These are phyloP conservation scores for Tylopilus sp. DNA, from an alignment of 1,284 basidiomycete species.

Conservation along the genomic window DNA sequence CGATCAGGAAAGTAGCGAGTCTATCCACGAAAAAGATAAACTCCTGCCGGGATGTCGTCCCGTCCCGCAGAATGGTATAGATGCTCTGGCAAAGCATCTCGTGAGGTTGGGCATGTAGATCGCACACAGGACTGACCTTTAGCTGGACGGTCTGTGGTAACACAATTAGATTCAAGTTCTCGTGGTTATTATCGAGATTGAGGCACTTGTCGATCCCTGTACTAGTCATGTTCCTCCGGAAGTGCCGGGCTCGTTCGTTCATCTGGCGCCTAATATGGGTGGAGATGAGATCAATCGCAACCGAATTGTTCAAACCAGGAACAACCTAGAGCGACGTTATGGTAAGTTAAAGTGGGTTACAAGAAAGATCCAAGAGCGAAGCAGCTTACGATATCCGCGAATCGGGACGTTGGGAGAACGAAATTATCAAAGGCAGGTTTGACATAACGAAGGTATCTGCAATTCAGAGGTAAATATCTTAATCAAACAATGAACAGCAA, in stretches of 20 bases:
- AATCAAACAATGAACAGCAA: not conserved
- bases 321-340: constrained; percentile 62
- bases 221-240: constrained; percentile 69
- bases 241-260: constrained; percentile 66
- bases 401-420: constrained; percentile 81
- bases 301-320: constrained; percentile 78
- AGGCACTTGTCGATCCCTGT: constrained; percentile 34
- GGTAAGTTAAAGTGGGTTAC: not conserved
- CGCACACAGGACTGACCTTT: constrained; percentile 43
- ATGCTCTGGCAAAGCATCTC: constrained; percentile 59
- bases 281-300: constrained; percentile 91
- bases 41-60: constrained; percentile 67
- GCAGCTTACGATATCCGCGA: constrained; percentile 78
- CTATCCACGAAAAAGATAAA: constrained; percentile 89
- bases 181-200: constrained; percentile 33
- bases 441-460: constrained; percentile 83
- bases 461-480: constrained; percentile 12
- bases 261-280: constrained; percentile 87
- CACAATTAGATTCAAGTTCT: constrained; percentile 57
- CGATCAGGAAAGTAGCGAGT: constrained; percentile 79
- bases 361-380: not conserved
- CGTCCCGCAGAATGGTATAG: constrained; percentile 78
- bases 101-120: constrained; percentile 42
- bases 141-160: constrained; percentile 81
- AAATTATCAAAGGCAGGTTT: constrained; percentile 94